phyloP scores from a whole-genome alignment of 306 rosid genomes.

The Glycine latifolia region DNA sequence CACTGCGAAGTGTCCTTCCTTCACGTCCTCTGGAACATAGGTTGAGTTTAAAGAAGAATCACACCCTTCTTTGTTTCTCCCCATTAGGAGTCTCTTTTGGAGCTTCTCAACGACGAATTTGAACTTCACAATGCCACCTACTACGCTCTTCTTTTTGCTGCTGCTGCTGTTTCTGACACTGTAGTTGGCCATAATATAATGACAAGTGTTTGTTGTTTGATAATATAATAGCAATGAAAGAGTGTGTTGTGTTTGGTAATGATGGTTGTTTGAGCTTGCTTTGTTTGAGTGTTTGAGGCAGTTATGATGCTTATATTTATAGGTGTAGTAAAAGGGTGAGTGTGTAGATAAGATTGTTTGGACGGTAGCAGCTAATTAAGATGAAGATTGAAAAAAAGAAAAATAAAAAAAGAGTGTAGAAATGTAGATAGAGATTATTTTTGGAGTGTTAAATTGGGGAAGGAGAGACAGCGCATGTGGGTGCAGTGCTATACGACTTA shows the following conservation, averaged over 20 bases:
- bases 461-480: constrained; percentile 73
- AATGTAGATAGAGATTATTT: constrained; percentile 28
- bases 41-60: too few species aligned
- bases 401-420: too few species aligned
- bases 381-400: too few species aligned
- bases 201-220: background rate
- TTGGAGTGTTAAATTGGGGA: constrained; percentile 18
- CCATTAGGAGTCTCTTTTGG: constrained; percentile 57
- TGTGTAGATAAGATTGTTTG: constrained; percentile 33
- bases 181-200: constrained; percentile 53
- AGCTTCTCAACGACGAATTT: constrained; percentile 68
- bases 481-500: constrained; percentile 23
- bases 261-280: background rate
- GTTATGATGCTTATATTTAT: background rate
- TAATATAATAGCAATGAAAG: too few species aligned
- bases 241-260: background rate
- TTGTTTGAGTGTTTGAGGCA: constrained; percentile 19
- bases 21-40: constrained; percentile 40
- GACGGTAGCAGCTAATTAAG: background rate
- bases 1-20: constrained; percentile 90
- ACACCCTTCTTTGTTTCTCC: constrained; percentile 38
- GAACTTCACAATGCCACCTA: constrained; percentile 57
- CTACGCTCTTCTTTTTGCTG: constrained; percentile 52
- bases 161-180: constrained; percentile 14
- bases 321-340: constrained; percentile 3